A percentile compares a stretch with the other conserved stretches of the same genome.
Conservation (phyloP, 495 filamentous ascomycete genomes). For the Talaromyces borbonicus region DNA sequence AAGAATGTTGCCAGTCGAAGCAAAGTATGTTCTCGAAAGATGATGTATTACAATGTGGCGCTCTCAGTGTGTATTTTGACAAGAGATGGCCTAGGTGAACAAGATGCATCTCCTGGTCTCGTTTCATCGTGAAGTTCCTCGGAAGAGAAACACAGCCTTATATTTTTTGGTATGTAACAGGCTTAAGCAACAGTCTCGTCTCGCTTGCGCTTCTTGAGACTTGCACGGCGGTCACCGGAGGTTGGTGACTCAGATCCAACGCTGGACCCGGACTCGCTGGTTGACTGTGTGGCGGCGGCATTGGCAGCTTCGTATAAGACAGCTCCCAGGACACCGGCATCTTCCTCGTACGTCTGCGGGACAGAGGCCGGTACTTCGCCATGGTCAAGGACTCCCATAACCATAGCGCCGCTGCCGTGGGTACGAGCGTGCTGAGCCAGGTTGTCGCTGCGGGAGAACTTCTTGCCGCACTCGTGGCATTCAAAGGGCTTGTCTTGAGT, state of each 20-base stretch:
- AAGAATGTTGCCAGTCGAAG: too few relatives aligned
- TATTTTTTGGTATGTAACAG: too few relatives aligned
- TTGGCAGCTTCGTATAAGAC: constrained; percentile 69
- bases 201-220: constrained; percentile 73
- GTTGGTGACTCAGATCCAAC: constrained; percentile 28
- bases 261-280: constrained; percentile 47
- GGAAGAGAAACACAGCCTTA: constrained; percentile 7
- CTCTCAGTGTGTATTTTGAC: too few relatives aligned
- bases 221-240: constrained; percentile 36
- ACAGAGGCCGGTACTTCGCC: constrained; percentile 40
- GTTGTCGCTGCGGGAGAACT: constrained; percentile 97
- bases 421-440: constrained; percentile 92
- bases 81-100: constrained; percentile 12
- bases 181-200: constrained; percentile 23
- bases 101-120: constrained; percentile 36
- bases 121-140: constrained; percentile 24
- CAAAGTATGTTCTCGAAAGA: constrained; percentile 16
- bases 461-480: constrained; percentile 95
- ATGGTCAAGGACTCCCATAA: constrained; percentile 75
- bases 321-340: constrained; percentile 53
- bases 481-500: constrained; percentile 98
- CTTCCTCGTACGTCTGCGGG: constrained; percentile 41
- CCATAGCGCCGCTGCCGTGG: constrained; percentile 79
- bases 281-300: constrained; percentile 45
- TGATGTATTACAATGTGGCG: constrained; percentile 13